Base-by-base conservation (phyloP, 1,284 basidiomycete genomes). In the Pseudozyma sp. region DNA sequence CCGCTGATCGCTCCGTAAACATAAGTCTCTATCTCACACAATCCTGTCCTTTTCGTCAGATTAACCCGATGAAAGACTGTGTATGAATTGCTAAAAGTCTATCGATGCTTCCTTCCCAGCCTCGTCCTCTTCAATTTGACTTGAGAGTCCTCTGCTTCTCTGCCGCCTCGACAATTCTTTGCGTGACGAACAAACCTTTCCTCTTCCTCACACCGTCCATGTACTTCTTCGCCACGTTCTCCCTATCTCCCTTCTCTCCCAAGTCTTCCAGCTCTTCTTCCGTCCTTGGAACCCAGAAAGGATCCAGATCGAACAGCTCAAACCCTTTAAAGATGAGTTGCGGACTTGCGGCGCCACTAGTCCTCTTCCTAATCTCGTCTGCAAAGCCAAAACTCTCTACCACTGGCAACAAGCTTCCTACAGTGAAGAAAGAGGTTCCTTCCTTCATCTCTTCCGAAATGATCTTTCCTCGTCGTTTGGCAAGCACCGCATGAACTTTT, bases 361-460 rank as follows among this genome's bases (percentile, higher is more conserved):
- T 99, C 31, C 93, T 89, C 83, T 95, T 98, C 55, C 97, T 91
- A 77, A 99, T 97, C 82, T 99, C 96, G 86, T 97, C 94, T 21
- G 95, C 94, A 83, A 99, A 98, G 0, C 97, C 96, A 84, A 99
- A 99, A 86, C 92, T 93, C 86, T 99, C 96, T 13, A 97, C 93
- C 3, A 99, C 95, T 3, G 97, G 96, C n/a, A 99, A 86, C 69
- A 95, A 87, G 0, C 95, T 92, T 8, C 91, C 90, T 36, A 99
- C 91, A 6, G 92, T 95, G 87, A 99, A 98, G 86, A 97, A 97
- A 0, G 92, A 89, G 0, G 95, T 98, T 0, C 97, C 95, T 84
- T 99, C 95, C 85, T 96, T 97, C 94, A 99, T 97, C 86, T 99
- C 97, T 85, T 99, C 97, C 9, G 93, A 92, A 9, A 96, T 90